Evolutionary conservation across 129 eudicot species (phyloP).

Genomic region (Erigeron canadensis): DNA sequence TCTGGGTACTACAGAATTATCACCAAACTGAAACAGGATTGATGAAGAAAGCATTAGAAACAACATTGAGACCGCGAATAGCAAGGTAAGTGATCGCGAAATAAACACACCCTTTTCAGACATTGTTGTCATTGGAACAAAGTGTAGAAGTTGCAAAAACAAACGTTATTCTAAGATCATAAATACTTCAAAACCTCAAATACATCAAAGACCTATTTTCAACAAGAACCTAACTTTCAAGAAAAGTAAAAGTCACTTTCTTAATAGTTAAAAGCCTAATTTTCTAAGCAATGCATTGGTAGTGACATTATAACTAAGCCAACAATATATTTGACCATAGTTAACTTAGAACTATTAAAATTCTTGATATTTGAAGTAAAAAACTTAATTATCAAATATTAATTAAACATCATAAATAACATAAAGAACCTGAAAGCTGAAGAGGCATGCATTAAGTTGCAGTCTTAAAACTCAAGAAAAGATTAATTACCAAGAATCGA

Average conservation of each 20-base stretch:
- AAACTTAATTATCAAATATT: too few species aligned
- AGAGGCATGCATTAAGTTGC: neutral
- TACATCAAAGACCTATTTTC: neutral
- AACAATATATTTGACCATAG: too few species aligned
- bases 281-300: too few species aligned
- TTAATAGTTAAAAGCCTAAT: too few species aligned
- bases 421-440: neutral
- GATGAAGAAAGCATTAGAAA: constrained; percentile 43
- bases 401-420: neutral
- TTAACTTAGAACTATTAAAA: too few species aligned
- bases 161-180: neutral
- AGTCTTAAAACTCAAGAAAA: neutral
- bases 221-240: neutral
- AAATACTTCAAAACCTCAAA: neutral
- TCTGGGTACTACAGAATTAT: constrained; percentile 37
- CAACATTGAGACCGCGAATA: constrained; percentile 47
- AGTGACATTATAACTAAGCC: too few species aligned
- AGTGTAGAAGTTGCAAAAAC: neutral
- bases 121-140: constrained; percentile 28
- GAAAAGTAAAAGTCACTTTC: too few species aligned
- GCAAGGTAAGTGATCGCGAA: constrained; percentile 40
- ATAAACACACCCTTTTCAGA: constrained; percentile 45
- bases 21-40: constrained; percentile 39
- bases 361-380: neutral
- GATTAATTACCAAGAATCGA: neutral